phyloP scores from a whole-genome alignment of 108 stramenopile genomes.

The Mayamaea pseudoterrestris region DNA sequence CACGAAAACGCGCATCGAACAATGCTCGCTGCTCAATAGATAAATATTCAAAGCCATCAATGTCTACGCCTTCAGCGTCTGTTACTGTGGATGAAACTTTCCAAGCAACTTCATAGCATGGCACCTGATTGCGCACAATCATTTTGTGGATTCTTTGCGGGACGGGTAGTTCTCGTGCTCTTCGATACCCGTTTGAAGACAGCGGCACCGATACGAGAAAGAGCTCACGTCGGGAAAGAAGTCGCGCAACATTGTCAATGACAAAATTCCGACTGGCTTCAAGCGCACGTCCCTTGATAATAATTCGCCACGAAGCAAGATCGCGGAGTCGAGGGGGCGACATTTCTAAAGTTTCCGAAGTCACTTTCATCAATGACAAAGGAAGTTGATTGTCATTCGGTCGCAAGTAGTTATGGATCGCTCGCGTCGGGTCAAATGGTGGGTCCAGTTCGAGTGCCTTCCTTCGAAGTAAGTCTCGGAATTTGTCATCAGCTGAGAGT shows the following conservation, averaged over 20 bases:
- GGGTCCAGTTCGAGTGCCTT: conserved; percentile 40
- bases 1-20: conserved; percentile 24
- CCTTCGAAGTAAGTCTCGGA: conserved; percentile 26
- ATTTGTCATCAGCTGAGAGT: conserved; percentile 33
- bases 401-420: conserved; percentile 34
- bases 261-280: conserved; percentile 42
- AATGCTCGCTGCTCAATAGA: conserved; percentile 41
- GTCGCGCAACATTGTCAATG: conserved; percentile 23
- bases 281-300: conserved; percentile 44
- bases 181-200: not conserved
- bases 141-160: conserved; percentile 31
- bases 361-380: conserved; percentile 11
- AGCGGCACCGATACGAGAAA: conserved; percentile 7
- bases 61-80: conserved; percentile 24
- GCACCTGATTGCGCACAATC: conserved; percentile 17
- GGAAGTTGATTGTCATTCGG: conserved; percentile 65
- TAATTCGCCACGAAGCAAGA: conserved; percentile 23
- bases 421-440: conserved; percentile 31
- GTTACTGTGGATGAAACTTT: conserved; percentile 30
- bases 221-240: conserved; percentile 45
- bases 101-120: conserved; percentile 51
- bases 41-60: conserved; percentile 44
- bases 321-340: conserved; percentile 18
- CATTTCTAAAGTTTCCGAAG: conserved; percentile 19
- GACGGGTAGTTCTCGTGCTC: conserved; percentile 25